Evolutionary conservation across 2,329 filamentous ascomycete genomes (phyloP), one percentile per base, ranked within the genome.

Genomic region (Exophiala lecanii-corni): DNA sequence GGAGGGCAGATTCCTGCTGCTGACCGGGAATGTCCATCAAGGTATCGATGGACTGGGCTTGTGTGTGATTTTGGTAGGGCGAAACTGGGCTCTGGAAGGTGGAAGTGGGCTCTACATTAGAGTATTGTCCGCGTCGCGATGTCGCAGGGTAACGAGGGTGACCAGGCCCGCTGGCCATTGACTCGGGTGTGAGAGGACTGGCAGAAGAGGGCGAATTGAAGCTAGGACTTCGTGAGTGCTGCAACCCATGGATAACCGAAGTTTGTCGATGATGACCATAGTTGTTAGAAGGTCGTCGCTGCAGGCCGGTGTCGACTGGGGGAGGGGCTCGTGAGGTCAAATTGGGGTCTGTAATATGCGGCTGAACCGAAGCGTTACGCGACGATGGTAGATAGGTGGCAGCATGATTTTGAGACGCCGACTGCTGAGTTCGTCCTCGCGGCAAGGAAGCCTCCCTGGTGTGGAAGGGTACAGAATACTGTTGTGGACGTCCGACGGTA

Each of bases 241-340:
- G 89, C 55, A 94, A 65, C 41, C 92, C 91, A 79, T 97, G 87
- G 44, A 97, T 89, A 57, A 97, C 96, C 36, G 91, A 97, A 1
- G 91, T 94, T 69, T 98, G 89, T 42, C 92, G 83, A 67, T 97
- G 89, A 64, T 98, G 89, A 47, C 86, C 87, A 72, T 97, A 83
- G 12, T 74, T 75, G 46, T 66, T 62, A 17, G 72, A 75, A 7
- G 71, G 62, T 50, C 73, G 74, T 50, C 74, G 66, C 51, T 77
- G 73, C 45, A 71, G 54, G 49, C 64, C 60, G 17, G 53, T 45
- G 25, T 53, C 53, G 6, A 49, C 37, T n/a, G 39, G 12, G 6
- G 45, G 36, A 16, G 37, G 36, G 36, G 42, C 49, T 43, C 43
- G 15, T 41, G 41, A 21, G 37, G 36, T 47, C 39, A 40, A 38